Evolutionary conservation across 306 rosid species (phyloP).

Genomic region (Lathyrus tuberosus): DNA sequence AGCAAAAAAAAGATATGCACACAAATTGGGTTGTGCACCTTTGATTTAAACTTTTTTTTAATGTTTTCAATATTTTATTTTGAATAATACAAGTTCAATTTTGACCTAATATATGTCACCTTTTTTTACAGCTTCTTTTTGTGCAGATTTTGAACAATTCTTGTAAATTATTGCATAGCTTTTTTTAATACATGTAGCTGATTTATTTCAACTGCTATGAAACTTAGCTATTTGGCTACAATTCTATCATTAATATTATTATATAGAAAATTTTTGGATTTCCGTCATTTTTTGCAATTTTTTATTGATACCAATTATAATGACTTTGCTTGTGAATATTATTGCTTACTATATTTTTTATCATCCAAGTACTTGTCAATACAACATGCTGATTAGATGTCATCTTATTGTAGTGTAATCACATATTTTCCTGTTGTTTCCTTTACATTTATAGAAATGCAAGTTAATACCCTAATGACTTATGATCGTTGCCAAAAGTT

Average conservation of each 20-base stretch:
- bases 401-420: conserved; percentile 1
- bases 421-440: conserved; percentile 17
- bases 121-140: not conserved
- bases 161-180: not conserved
- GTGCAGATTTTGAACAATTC: not conserved
- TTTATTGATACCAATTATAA: not conserved
- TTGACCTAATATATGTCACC: not conserved
- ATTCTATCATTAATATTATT: not conserved
- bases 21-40: too few species aligned
- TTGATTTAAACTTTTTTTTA: not conserved
- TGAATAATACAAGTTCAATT: not conserved
- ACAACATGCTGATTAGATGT: conserved; percentile 15
- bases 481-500: conserved; percentile 48
- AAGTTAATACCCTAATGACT: conserved; percentile 31
- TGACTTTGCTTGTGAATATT: not conserved
- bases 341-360: conserved; percentile 2
- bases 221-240: not conserved
- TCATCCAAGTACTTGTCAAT: conserved; percentile 12
- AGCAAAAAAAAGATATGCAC: too few species aligned
- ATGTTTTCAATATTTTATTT: conserved; percentile 5
- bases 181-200: not conserved
- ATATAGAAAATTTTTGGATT: not conserved
- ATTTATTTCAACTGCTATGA: conserved; percentile 1
- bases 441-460: conserved; percentile 18
- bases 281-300: not conserved